Conservation (phyloP, 2,329 filamentous ascomycete species). For the Coniella lustricola region DNA sequence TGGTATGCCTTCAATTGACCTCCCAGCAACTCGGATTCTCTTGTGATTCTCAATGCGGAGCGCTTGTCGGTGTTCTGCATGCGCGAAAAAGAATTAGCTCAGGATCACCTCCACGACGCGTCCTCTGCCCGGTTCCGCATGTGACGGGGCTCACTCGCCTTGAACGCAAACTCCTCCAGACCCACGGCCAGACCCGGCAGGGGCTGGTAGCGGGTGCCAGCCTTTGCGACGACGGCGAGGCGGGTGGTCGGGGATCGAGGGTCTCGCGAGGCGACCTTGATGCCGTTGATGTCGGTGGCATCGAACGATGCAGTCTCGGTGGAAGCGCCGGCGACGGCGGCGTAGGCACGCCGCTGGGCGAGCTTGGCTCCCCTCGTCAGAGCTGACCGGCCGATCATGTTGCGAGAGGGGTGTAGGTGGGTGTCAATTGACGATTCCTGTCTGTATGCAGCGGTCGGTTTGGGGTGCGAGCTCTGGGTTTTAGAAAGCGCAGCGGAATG, state of each 20-base stretch:
- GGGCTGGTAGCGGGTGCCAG: conserved; percentile 87
- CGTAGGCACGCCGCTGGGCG: conserved; percentile 44
- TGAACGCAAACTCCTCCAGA: conserved; percentile 94
- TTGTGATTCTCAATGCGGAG: conserved; percentile 84
- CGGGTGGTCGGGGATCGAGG: conserved; percentile 82
- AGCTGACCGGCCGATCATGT: conserved; percentile 55
- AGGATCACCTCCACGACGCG: conserved; percentile 11
- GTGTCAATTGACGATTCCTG: conserved; percentile 43
- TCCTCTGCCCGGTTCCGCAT: conserved; percentile 14
- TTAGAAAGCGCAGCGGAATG: conserved; percentile 12
- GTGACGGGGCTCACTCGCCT: conserved; percentile 49
- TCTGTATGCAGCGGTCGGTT: conserved; percentile 20
- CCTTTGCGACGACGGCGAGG: conserved; percentile 86
- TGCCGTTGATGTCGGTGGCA: conserved; percentile 73
- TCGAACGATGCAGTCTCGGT: conserved; percentile 76
- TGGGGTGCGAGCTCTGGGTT: conserved; percentile 21
- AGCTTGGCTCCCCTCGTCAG: conserved; percentile 52
- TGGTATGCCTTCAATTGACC: conserved; percentile 82
- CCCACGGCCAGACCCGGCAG: conserved; percentile 84
- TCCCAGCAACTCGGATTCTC: conserved; percentile 92
- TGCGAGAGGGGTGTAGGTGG: conserved; percentile 44
- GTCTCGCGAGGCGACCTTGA: conserved; percentile 92
- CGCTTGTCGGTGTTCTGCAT: conserved; percentile 75
- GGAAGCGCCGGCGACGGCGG: conserved; percentile 50
- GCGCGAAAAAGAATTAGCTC: conserved; percentile 41